Evolutionary conservation across 306 rosid species (phyloP).

Genomic region (Dalbergia oliveri): DNA sequence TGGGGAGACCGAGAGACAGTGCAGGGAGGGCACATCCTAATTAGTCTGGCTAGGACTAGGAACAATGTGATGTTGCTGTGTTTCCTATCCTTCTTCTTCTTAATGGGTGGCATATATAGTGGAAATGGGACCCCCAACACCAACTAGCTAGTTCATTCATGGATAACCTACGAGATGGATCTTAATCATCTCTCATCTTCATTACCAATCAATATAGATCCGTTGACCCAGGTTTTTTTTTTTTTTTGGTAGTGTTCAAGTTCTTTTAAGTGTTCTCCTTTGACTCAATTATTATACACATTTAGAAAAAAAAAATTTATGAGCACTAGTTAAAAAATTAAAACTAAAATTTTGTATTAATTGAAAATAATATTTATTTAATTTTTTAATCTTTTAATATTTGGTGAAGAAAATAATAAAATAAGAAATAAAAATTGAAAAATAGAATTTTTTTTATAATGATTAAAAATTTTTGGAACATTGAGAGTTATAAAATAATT

Average conservation of each 20-base stretch:
- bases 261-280: background rate
- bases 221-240: background rate
- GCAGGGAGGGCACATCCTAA: constrained; percentile 33
- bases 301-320: too few species aligned
- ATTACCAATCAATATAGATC: constrained; percentile 14
- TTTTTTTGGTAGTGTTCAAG: background rate
- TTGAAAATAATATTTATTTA: too few species aligned
- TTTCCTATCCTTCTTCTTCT: constrained; percentile 23
- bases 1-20: constrained; percentile 48
- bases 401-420: too few species aligned
- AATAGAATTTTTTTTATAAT: too few species aligned
- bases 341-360: too few species aligned
- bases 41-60: constrained; percentile 28
- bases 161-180: constrained; percentile 46
- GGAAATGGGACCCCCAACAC: constrained; percentile 3
- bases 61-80: constrained; percentile 27
- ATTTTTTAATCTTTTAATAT: too few species aligned
- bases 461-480: too few species aligned
- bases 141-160: constrained; percentile 34
- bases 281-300: background rate
- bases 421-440: too few species aligned
- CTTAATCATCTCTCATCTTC: constrained; percentile 22
- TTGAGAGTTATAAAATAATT: too few species aligned
- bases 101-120: background rate
- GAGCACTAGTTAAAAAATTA: too few species aligned